Base-by-base conservation (phyloP, 2,329 filamentous ascomycete species). In the Clarireedia monteithiana region DNA sequence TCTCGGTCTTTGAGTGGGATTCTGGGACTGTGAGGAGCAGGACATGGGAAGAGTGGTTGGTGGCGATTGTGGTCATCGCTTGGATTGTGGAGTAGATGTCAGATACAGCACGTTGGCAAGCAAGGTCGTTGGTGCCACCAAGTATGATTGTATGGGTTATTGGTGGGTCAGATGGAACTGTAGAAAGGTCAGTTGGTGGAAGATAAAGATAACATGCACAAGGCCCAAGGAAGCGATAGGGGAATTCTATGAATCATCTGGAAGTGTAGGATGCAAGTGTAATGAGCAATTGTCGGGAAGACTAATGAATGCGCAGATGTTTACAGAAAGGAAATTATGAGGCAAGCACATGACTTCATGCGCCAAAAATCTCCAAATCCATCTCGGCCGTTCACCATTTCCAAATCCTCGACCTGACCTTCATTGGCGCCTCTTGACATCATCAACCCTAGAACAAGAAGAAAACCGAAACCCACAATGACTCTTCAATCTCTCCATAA, bases 71-170 rank as follows among this genome's bases (percentile, higher is more conserved):
- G 74, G 79, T 84, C 27, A 73, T 66, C 1, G 70, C 62, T 58
- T 77, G 69, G 12, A 85, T 74, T 3, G 71, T 70, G 5, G 72
- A 62, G 60, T 77, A 76, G 20, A 84, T 78, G 1, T 70, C 63
- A 0, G 74, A 67, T 14, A 74, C 61, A 0, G 50, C 15, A 17
- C 61, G 58, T 3, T 66, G 64, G 58, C 72, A 74, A n/a, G 69
- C 79, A 7, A 86, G 66, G 60, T 86, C 83, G 63, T 86, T 86
- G 48, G 83, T 86, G 2, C 83, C 84, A 5, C 80, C 83, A 1
- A 86, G 75, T 5, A 85, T 69, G 42, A 86, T 76, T 7, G 78
- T 75, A 81, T 82, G 86, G 10, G 61, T 64, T 10, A 23, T 36
- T 4, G 52, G 17, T 12, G 51, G 38, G n/a, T 24, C 10, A n/a